phyloP scores from a whole-genome alignment of 2,329 filamentous ascomycete genomes.

The Rhinocladiella similis region DNA sequence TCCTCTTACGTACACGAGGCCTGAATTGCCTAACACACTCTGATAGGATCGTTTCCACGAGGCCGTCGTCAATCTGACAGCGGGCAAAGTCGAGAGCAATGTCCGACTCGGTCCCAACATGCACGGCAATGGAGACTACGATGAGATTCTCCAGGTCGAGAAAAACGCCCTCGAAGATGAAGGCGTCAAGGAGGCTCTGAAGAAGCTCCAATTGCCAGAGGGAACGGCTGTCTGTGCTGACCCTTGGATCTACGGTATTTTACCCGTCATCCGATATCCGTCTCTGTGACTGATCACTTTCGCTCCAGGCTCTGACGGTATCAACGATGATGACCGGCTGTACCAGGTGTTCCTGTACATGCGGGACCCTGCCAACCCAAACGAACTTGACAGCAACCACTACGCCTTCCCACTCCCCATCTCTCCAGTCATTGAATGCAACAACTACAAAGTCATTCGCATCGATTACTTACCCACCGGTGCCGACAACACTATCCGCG shows the following conservation, averaged over 20 bases:
- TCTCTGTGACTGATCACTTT: no score
- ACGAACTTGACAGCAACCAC: constrained; percentile 65
- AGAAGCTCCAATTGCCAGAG: constrained; percentile 59
- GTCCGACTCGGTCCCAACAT: constrained; percentile 51
- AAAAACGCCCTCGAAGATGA: constrained; percentile 56
- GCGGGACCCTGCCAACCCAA: constrained; percentile 60
- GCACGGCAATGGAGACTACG: constrained; percentile 59
- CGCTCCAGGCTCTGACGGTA: constrained; percentile 50
- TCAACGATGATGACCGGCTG: constrained; percentile 52
- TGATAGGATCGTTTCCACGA: constrained; percentile 57
- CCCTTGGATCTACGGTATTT: constrained; percentile 68
- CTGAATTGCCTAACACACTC: constrained; percentile 36
- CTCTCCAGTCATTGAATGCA: constrained; percentile 65
- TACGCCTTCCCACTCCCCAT: constrained; percentile 68
- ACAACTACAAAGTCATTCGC: constrained; percentile 64
- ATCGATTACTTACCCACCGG: constrained; percentile 71
- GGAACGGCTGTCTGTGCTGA: constrained; percentile 59
- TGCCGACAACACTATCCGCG: constrained; percentile 55
- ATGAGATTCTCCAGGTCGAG: constrained; percentile 61
- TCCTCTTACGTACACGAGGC: constrained; percentile 39
- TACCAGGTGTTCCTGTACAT: constrained; percentile 69
- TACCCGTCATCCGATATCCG: no score
- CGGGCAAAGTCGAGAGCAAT: constrained; percentile 52
- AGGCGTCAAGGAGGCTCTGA: constrained; percentile 58
- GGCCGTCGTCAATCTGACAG: constrained; percentile 53